phyloP scores from a whole-genome alignment of 1,284 basidiomycete species.

The Pterulicium gracile region DNA sequence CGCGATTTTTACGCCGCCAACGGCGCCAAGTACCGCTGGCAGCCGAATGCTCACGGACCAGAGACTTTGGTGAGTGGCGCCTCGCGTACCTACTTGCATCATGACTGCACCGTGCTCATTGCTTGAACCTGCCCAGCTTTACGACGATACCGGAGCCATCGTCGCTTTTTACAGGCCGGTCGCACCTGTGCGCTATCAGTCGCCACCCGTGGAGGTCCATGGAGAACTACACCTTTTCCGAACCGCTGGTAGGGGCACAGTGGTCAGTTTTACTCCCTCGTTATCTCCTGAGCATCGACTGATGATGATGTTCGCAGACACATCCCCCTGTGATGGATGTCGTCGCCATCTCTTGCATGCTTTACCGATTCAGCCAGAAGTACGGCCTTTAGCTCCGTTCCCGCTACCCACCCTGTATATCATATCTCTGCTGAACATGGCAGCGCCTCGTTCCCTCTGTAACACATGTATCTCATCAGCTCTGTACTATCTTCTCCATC shows the following conservation, averaged over 20 bases:
- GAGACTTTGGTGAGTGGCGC: slow-evolving; percentile 52
- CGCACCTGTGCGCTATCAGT: slow-evolving; percentile 61
- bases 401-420: slow-evolving; percentile 3
- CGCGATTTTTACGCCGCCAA: slow-evolving; percentile 72
- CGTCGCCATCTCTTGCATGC: slow-evolving; percentile 71
- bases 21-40: slow-evolving; percentile 68
- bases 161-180: slow-evolving; percentile 72
- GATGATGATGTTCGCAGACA: slow-evolving; percentile 34
- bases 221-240: slow-evolving; percentile 74
- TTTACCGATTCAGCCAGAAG: slow-evolving; percentile 64
- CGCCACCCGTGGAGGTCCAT: slow-evolving; percentile 61
- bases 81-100: slow-evolving; percentile 11
- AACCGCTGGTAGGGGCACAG: slow-evolving; percentile 64
- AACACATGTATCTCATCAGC: background rate
- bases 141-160: slow-evolving; percentile 54
- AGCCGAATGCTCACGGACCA: slow-evolving; percentile 41
- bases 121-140: slow-evolving; percentile 35
- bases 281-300: slow-evolving; percentile 3
- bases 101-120: slow-evolving; percentile 12
- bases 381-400: slow-evolving; percentile 47
- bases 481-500: too few species aligned
- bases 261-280: slow-evolving; percentile 37
- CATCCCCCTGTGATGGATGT: slow-evolving; percentile 82
- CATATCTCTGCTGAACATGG: background rate
- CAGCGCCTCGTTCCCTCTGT: slow-evolving; percentile 19